phyloP scores from a whole-genome alignment of 345 rosid species.

The Corymbia maculata region DNA sequence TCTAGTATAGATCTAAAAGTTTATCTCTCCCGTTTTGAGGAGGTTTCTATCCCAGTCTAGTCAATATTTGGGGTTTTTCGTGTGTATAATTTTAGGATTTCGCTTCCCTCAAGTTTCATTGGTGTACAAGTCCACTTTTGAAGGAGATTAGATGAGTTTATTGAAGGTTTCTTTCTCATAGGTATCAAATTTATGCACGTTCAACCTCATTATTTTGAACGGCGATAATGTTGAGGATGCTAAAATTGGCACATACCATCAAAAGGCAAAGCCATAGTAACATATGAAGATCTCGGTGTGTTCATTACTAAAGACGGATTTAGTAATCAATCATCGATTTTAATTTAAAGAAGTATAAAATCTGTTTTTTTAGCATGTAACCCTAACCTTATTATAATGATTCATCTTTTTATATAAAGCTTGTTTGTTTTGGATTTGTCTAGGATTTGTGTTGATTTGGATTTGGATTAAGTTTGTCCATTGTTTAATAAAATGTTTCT shows the following conservation, averaged over 20 bases:
- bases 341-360: fast-evolving
- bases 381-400: not conserved
- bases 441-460: not conserved
- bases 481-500: not conserved
- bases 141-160: not conserved
- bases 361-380: too few relatives aligned
- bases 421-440: too few relatives aligned
- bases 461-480: fast-evolving
- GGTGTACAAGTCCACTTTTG: not conserved
- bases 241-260: not conserved
- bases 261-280: not conserved
- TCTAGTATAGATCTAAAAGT: too few relatives aligned
- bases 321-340: fast-evolving
- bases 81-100: not conserved
- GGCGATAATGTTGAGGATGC: not conserved
- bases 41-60: not conserved
- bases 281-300: too few relatives aligned
- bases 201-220: too few relatives aligned
- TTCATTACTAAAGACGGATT: too few relatives aligned
- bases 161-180: not conserved
- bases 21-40: not conserved
- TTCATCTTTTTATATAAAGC: not conserved
- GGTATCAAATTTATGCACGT: fast-evolving
- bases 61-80: not conserved
- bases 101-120: not conserved